Evolutionary conservation across 805 yeast species (phyloP), one percentile per base, ranked within the genome.

Genomic region (Isabelozyma pseudorhagii): DNA sequence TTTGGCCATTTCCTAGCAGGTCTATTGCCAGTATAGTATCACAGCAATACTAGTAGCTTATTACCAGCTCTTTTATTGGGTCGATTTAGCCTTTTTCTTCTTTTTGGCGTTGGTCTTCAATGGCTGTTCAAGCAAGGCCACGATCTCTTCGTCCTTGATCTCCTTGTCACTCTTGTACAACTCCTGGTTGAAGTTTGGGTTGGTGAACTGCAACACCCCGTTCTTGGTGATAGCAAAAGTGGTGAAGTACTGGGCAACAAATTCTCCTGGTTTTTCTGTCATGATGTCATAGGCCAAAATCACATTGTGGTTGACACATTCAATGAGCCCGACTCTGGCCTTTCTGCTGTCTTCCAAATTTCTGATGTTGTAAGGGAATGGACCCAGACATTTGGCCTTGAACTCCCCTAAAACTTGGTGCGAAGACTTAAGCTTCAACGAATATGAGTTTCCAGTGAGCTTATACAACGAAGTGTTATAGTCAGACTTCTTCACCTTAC

Each of bases 161-260:
- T 68, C 69, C 73, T 83, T 81, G 28, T 82, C 85, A 47, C 85
- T 70, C 62, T 79, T 74, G 68, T 84, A 74, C 50, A 73, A 66
- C 40, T 61, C 68, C 7, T 68, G 64, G 51, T 80, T 74, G 54
- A 85, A 80, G 49, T 75, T 66, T 15, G 89, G 81, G 15, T 77
- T 63, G 45, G 91, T 80, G 59, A 82, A 76, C 71, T 80, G 83
- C 57, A 84, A 81, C 58, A 83, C 72, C 46, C 93, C 93, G 58
- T 81, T 81, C 70, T 83, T 83, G 64, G 91, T 86, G 60, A 87
- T 67, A 36, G 87, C 91, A 60, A 87, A 80, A 44, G 93, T 87
- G 57, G 89, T 81, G 73, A 83, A 86, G 66, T 73, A 83, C 72
- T 87, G 90, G 31, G 87, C 89, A 57, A 87, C 79, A 50, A 62